Base-by-base conservation (phyloP, 2,329 filamentous ascomycete genomes). In the Aspergillus pseudotamarii region DNA sequence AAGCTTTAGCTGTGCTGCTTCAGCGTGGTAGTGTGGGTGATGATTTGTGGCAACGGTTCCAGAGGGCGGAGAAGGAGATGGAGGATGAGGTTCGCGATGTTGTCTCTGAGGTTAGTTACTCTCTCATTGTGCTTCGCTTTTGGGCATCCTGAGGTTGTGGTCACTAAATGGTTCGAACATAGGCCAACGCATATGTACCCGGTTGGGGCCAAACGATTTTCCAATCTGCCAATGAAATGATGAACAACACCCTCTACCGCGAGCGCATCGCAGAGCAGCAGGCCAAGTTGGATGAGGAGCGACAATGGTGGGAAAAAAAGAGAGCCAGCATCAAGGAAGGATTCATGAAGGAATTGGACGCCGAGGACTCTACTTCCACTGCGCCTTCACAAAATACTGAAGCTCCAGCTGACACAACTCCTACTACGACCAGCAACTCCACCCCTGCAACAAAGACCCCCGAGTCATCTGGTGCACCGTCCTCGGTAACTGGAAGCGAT, bases 141-240 rank as follows among this genome's bases (percentile, higher is more conserved):
- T 10, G n/a, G 16, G 23, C 46, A 46, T 8, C 58, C 67, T 76
- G 64, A 55, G 12, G 32, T 5, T 43, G 8, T 57, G 19, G 26
- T 62, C 46, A 58, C 55, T n/a, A 28, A 19, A 43, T 16, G 6
- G 32, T 61, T 23, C 60, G 26, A 46, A 43, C 54, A 30, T 69
- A 97, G 93, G 95, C 96, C 72, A 98, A 98, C 76, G 93, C 91
- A 23, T 91, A 97, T 67, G 85, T 88, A 1, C 90, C 92, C 56
- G 90, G 90, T 78, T 99, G 95, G 95, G 95, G 95, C 65, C 90
- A 95, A 75, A 88, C 87, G 61, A 98, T 99, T 77, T 99, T 99
- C 86, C 95, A 99, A 79, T 94, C 92, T 53, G 95, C 95, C 60
- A 96, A 96, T 79, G 95, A 99, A 80, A 97, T 99, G 80, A 89